A percentile compares a stretch with the other conserved stretches of the same genome.
These are phyloP conservation scores for Phialophora expanda DNA, from an alignment of 2,329 filamentous ascomycete species.

Conservation along the genomic window DNA sequence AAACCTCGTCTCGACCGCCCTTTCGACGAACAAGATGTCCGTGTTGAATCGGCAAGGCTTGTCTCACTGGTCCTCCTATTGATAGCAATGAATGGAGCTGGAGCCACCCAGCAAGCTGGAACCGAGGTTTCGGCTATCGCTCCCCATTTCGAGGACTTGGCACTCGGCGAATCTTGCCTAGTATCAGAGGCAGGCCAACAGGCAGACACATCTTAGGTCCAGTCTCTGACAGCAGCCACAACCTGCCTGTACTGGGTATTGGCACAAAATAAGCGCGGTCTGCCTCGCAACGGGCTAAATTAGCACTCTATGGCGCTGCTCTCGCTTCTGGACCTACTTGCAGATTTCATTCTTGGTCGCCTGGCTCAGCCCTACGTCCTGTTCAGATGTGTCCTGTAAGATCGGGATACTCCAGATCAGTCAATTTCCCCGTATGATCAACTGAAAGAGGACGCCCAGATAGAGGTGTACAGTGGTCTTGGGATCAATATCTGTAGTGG, in stretches of 20 bases:
- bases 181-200: not conserved
- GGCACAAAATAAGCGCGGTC: not conserved
- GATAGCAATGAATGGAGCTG: not conserved
- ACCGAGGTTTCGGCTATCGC: not conserved
- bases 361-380: not conserved
- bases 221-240: not conserved
- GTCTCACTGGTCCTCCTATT: not conserved
- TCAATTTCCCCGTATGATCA: not conserved
- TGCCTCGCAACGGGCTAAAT: not conserved
- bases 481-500: not conserved
- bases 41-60: not conserved
- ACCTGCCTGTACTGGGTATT: not conserved
- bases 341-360: not conserved
- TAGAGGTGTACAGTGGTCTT: not conserved
- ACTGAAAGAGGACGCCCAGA: not conserved
- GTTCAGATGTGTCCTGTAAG: not conserved
- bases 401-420: too few relatives aligned
- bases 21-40: not conserved
- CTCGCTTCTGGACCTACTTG: not conserved
- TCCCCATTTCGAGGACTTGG: not conserved
- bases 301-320: not conserved
- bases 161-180: not conserved
- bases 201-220: not conserved
- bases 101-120: not conserved
- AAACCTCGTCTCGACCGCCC: not conserved